Evolutionary conservation across 1,139 yeast genomes (phyloP), one percentile per base, ranked within the genome.

Genomic region (Candida dubliniensis): DNA sequence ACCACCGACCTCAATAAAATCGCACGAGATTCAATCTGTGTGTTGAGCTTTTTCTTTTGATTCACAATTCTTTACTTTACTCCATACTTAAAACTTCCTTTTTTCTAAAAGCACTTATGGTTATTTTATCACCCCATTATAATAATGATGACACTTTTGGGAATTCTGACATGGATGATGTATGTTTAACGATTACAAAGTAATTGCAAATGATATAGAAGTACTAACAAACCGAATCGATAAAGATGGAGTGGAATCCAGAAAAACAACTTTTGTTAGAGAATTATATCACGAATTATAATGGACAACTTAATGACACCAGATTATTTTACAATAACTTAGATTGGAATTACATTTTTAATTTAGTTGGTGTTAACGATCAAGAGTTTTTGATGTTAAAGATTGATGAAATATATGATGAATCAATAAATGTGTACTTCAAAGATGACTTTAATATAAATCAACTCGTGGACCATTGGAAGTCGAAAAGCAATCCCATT

Each of bases 401-500:
- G 45, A 56, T 57, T 2, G 67, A 63, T 42, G 61, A 60, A 34
- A 41, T 61, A 14, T 60, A 52, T 42, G 66, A 61, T 36, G 49
- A 50, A 18, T 29, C 40, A 14, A 45, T 42, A 13, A 39, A 37
- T 29, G 15, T 35, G 18, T 44, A 40, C 25, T 25, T 46, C 11
- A 43, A 36, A 3, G 51, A 46, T 18, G 47, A 43, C 8, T 36
- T 46, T 8, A 45, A 53, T 34, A 31, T 46, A 8, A 36, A 36
- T 15, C 36, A 41, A 18, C 34, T 48, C 1, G 23, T 40, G 8
- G 9, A 37, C 35, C 47, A 48, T 36, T 59, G 61, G 63, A 57
- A 51, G 34, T 47, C 48, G 13, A 55, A 49, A 27, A 51, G 48
- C 27, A 50, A 49, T 14, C 49, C 53, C 13, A 37, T 56, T 11